Evolutionary conservation across 495 filamentous ascomycete genomes (phyloP).

Genomic region (Daldinia loculata): DNA sequence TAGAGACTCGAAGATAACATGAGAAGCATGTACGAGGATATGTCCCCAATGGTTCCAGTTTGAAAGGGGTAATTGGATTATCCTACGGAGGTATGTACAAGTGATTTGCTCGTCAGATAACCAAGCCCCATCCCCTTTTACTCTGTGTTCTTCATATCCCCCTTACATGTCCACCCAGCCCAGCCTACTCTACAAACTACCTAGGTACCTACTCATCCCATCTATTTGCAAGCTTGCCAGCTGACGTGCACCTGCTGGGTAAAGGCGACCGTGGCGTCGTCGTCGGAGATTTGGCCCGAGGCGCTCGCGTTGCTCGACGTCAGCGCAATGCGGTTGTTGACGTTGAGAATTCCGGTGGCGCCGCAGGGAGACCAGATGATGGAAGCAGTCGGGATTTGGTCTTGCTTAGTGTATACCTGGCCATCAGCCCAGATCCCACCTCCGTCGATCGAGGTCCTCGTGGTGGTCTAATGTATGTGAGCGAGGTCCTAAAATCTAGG

Average conservation of each 20-base stretch:
- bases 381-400: conserved; percentile 60
- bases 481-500: not conserved
- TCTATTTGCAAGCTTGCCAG: conserved; percentile 57
- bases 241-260: conserved; percentile 63
- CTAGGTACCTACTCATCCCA: no score
- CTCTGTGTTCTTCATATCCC: not conserved
- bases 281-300: conserved; percentile 60
- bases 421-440: conserved; percentile 56
- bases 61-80: conserved; percentile 12
- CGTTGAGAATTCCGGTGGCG: conserved; percentile 64
- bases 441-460: conserved; percentile 58
- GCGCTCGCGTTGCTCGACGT: conserved; percentile 56
- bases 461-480: conserved; percentile 51
- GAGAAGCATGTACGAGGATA: not conserved
- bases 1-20: not conserved
- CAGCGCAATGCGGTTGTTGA: conserved; percentile 67
- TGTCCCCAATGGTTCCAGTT: not conserved
- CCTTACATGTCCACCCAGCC: not conserved
- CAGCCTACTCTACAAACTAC: not conserved
- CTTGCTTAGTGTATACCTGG: conserved; percentile 67
- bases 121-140: not conserved
- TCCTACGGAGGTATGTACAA: conserved; percentile 14
- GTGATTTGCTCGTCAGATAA: conserved; percentile 3
- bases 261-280: conserved; percentile 65
- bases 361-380: conserved; percentile 66